These are phyloP conservation scores for Fusarium concolor DNA, from an alignment of 2,329 filamentous ascomycete genomes.

Conservation along the genomic window DNA sequence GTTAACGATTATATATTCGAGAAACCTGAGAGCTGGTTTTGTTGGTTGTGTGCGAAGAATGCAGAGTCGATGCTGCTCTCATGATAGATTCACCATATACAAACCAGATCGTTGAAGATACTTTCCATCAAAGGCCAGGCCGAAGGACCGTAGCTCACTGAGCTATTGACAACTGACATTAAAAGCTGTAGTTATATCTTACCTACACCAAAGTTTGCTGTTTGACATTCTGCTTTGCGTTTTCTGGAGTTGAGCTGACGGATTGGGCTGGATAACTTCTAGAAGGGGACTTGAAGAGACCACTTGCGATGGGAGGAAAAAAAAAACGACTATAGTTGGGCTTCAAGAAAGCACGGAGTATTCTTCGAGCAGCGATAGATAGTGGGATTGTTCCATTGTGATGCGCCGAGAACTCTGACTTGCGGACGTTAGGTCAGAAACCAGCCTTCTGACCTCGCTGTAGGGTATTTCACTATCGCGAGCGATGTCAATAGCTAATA, in stretches of 20 bases:
- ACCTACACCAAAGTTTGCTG: background rate
- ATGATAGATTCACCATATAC: too few relatives aligned
- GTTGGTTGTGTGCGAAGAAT: background rate
- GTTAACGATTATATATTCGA: too few relatives aligned
- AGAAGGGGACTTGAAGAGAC: background rate
- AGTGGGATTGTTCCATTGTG: too few relatives aligned
- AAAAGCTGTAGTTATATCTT: background rate
- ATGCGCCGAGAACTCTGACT: background rate
- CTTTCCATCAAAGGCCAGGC: background rate
- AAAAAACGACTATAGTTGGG: too few relatives aligned
- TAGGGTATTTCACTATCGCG: background rate
- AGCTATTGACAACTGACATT: background rate
- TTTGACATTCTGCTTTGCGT: accelerated
- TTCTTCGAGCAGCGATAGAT: background rate
- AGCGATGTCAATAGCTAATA: background rate
- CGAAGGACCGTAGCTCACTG: background rate
- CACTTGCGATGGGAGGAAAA: background rate
- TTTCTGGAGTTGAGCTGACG: background rate
- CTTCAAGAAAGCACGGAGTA: too few relatives aligned
- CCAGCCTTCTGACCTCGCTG: background rate
- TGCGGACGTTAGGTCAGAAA: background rate
- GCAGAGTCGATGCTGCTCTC: background rate
- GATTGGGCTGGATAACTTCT: too few relatives aligned
- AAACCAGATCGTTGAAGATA: background rate
- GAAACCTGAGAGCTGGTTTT: background rate